A percentile compares a stretch with the other conserved stretches of the same genome.
These are phyloP conservation scores for Lagenidium giganteum DNA, from an alignment of 352 stramenopile genomes.

Conservation along the genomic window DNA sequence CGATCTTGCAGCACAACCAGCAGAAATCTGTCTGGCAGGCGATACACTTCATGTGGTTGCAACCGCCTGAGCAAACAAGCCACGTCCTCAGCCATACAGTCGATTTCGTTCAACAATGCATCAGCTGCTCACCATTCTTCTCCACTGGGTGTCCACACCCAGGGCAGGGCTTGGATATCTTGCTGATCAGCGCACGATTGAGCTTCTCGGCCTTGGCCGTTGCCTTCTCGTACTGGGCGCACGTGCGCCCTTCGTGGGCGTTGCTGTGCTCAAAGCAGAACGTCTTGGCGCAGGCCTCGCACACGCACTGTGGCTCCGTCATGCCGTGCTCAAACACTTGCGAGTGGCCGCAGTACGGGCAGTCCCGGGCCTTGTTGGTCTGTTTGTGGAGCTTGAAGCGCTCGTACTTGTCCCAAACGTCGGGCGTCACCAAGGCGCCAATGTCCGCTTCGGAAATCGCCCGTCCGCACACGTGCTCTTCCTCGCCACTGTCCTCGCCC, in stretches of 20 bases:
- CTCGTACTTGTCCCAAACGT: conserved; percentile 70
- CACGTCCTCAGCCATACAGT: not conserved
- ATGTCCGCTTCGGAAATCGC: conserved; percentile 44
- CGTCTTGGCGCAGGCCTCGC: conserved; percentile 34
- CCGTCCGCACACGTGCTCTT: conserved; percentile 21
- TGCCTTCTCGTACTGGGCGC: conserved; percentile 70
- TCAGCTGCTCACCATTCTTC: conserved; percentile 52
- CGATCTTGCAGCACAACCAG: conserved; percentile 84
- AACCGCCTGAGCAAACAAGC: conserved; percentile 40
- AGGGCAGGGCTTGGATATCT: conserved; percentile 83
- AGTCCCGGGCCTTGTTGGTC: conserved; percentile 51
- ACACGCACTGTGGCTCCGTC: conserved; percentile 50
- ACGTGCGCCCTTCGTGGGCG: conserved; percentile 66
- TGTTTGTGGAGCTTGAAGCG: conserved; percentile 88
- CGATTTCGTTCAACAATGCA: not conserved
- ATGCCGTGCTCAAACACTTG: conserved; percentile 44
- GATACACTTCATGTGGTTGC: conserved; percentile 91
- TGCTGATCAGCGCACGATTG: conserved; percentile 70
- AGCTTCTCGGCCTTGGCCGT: conserved; percentile 72
- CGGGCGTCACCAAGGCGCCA: conserved; percentile 30
- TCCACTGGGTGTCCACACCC: conserved; percentile 85
- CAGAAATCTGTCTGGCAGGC: conserved; percentile 85
- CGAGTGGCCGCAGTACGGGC: conserved; percentile 51
- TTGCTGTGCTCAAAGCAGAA: conserved; percentile 89
- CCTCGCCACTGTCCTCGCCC: not conserved